phyloP scores from a whole-genome alignment of 768 basidiomycete species.

The Mycena latifolia region DNA sequence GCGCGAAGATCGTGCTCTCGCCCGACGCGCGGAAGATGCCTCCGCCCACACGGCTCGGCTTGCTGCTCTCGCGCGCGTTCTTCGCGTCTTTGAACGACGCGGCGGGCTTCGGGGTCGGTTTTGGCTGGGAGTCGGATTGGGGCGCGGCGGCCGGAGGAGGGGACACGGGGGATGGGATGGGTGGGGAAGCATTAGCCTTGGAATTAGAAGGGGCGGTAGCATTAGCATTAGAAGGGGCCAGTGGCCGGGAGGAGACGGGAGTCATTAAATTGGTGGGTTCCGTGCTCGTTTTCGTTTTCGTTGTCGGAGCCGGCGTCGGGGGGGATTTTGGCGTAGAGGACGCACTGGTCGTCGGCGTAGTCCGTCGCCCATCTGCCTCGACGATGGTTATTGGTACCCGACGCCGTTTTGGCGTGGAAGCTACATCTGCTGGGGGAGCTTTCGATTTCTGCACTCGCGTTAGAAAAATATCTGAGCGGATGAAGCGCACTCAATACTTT shows the following conservation, averaged over 20 bases:
- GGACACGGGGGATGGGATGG: constrained; percentile 16
- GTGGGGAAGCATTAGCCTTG: background rate
- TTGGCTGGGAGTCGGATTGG: constrained; percentile 24
- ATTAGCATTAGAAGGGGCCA: constrained; percentile 29
- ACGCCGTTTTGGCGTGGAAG: constrained; percentile 55
- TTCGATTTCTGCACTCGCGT: constrained; percentile 42
- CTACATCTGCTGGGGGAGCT: constrained; percentile 32
- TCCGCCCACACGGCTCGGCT: constrained; percentile 57
- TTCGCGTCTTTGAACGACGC: constrained; percentile 71
- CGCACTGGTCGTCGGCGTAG: constrained; percentile 18
- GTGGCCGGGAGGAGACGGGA: constrained; percentile 53
- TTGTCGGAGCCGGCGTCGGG: constrained; percentile 11
- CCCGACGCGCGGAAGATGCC: constrained; percentile 81
- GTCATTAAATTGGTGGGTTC: constrained; percentile 47
- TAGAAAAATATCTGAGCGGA: background rate
- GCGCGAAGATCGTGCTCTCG: constrained; percentile 66
- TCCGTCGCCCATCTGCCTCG: constrained; percentile 26
- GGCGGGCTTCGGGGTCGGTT: constrained; percentile 38
- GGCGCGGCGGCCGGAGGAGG: constrained; percentile 5
- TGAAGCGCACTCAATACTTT: constrained; percentile 43
- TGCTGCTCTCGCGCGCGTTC: constrained; percentile 61
- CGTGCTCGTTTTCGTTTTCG: constrained; percentile 1
- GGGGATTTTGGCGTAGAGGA: constrained; percentile 9
- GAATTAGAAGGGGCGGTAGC: background rate
- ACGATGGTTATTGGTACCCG: constrained; percentile 60